Evolutionary conservation across 1,139 yeast genomes (phyloP).

Genomic region (Scheffersomyces insectosa): DNA sequence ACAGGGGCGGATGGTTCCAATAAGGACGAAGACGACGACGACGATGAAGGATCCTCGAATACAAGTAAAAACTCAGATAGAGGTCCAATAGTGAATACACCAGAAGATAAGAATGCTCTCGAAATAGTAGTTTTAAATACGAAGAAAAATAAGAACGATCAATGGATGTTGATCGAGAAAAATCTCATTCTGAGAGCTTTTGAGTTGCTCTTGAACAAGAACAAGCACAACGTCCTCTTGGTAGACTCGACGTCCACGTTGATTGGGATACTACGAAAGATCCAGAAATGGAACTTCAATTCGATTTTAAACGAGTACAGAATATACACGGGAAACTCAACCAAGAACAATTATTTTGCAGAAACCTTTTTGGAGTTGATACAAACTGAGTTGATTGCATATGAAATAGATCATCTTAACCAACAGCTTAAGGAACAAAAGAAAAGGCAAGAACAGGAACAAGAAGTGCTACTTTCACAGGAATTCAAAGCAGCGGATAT

Average conservation of each 20-base stretch:
- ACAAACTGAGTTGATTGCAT: constrained; percentile 52
- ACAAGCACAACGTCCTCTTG: constrained; percentile 68
- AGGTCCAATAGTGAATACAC: constrained; percentile 4
- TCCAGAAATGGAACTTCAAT: constrained; percentile 88
- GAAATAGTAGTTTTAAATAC: constrained; percentile 17
- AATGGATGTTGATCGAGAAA: constrained; percentile 72
- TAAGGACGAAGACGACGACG: constrained; percentile 18
- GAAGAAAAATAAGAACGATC: constrained; percentile 43
- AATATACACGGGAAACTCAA: constrained; percentile 63
- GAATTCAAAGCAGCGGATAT: background rate
- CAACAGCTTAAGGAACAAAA: constrained; percentile 16
- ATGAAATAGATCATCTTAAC: constrained; percentile 35
- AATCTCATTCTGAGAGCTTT: constrained; percentile 57
- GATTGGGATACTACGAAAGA: constrained; percentile 74
- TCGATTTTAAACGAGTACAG: constrained; percentile 85
- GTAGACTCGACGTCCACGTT: constrained; percentile 81
- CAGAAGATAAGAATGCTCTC: constrained; percentile 9
- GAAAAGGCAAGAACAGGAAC: constrained; percentile 19
- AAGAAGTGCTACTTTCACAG: constrained; percentile 12
- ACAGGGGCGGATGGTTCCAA: constrained; percentile 21
- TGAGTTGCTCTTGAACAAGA: constrained; percentile 59
- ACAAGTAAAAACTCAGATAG: constrained; percentile 5
- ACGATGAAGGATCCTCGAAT: constrained; percentile 13
- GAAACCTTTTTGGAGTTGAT: constrained; percentile 80
- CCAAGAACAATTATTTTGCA: constrained; percentile 70